Evolutionary conservation across 2,329 filamentous ascomycete genomes (phyloP).

Genomic region (Colletotrichum coccodes): DNA sequence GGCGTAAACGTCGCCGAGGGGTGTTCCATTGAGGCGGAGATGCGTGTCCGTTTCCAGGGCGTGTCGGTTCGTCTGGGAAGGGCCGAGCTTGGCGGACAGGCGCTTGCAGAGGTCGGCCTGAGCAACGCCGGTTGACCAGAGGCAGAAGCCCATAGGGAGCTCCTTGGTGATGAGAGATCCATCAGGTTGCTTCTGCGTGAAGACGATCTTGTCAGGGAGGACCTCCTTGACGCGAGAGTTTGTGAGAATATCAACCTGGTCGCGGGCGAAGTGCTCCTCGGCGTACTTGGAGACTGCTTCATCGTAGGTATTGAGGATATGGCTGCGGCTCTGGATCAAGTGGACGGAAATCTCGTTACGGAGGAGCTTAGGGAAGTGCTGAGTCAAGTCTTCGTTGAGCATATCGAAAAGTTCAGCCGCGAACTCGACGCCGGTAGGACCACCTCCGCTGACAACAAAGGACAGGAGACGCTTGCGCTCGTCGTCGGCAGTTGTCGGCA

Average conservation of each 20-base stretch:
- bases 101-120: slow-evolving; percentile 84
- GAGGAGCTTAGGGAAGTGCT: slow-evolving; percentile 87
- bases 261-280: slow-evolving; percentile 89
- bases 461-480: slow-evolving; percentile 89
- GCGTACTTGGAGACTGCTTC: slow-evolving; percentile 93
- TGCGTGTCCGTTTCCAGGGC: slow-evolving; percentile 96
- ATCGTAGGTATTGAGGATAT: slow-evolving; percentile 98
- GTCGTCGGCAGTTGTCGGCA: slow-evolving; percentile 91
- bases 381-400: slow-evolving; percentile 90
- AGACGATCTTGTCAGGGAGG: slow-evolving; percentile 83
- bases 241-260: slow-evolving; percentile 90
- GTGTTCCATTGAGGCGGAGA: slow-evolving; percentile 87
- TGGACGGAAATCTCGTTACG: slow-evolving; percentile 98
- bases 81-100: slow-evolving; percentile 79
- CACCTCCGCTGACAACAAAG: slow-evolving; percentile 95
- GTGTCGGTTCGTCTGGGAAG: slow-evolving; percentile 85
- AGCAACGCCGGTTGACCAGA: slow-evolving; percentile 96
- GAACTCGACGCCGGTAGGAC: slow-evolving; percentile 97
- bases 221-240: slow-evolving; percentile 96
- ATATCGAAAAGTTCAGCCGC: slow-evolving; percentile 96
- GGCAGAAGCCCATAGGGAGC: slow-evolving; percentile 92
- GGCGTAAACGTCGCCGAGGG: slow-evolving; percentile 93
- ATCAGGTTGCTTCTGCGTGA: slow-evolving; percentile 81
- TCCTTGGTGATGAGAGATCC: slow-evolving; percentile 87
- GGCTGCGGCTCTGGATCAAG: slow-evolving; percentile 91